A percentile compares a stretch with the other conserved stretches of the same genome.
Conservation (phyloP, 2,329 filamentous ascomycete genomes). For the Chaetomium strumarium region DNA sequence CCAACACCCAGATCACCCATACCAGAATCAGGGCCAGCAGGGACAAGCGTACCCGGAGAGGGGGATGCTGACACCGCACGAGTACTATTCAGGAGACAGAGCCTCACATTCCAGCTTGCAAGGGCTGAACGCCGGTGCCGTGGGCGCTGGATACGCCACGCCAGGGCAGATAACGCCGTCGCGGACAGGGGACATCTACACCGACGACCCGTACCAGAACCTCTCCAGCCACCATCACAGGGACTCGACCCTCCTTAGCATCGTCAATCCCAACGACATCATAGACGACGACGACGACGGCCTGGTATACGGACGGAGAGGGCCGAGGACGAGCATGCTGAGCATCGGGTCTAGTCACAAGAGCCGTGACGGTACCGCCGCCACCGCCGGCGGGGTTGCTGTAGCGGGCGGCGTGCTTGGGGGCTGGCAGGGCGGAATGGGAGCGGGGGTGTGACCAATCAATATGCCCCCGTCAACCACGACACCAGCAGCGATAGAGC, state of each 20-base stretch:
- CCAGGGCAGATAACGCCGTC: constrained; percentile 34
- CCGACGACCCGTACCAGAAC: constrained; percentile 62
- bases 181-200: constrained; percentile 45
- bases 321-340: constrained; percentile 53
- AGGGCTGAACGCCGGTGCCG: constrained; percentile 32
- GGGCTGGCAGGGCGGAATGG: constrained; percentile 35
- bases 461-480: constrained; percentile 52
- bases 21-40: constrained; percentile 24
- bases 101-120: constrained; percentile 41
- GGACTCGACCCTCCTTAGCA: constrained; percentile 43
- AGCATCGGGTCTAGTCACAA: constrained; percentile 45
- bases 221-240: constrained; percentile 45
- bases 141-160: constrained; percentile 32
- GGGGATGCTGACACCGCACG: constrained; percentile 7
- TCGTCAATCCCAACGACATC: constrained; percentile 73
- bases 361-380: constrained; percentile 29
- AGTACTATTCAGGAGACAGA: constrained; percentile 28
- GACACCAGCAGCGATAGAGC: not conserved
- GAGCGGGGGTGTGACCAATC: constrained; percentile 29
- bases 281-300: constrained; percentile 86
- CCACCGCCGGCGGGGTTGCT: constrained; percentile 42
- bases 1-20: constrained; percentile 27
- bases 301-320: constrained; percentile 47
- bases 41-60: constrained; percentile 15
- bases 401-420: constrained; percentile 41